Evolutionary conservation across 495 filamentous ascomycete genomes (phyloP).

Genomic region (Tuber magnatum): DNA sequence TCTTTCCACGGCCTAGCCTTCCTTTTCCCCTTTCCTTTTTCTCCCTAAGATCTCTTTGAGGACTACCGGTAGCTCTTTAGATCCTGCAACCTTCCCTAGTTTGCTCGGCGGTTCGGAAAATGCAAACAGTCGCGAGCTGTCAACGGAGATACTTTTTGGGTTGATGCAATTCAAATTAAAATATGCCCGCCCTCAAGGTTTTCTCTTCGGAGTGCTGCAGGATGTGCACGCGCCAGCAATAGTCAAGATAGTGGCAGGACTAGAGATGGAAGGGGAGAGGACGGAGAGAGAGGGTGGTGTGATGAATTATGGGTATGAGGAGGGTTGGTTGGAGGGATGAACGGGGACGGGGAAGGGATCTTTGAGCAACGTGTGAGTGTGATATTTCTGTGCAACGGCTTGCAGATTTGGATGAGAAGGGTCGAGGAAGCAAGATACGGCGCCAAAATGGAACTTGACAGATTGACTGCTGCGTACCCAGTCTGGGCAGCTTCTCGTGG

Average conservation of each 20-base stretch:
- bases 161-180: slow-evolving; percentile 37
- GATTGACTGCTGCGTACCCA: slow-evolving; percentile 36
- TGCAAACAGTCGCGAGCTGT: slow-evolving; percentile 34
- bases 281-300: slow-evolving; percentile 27
- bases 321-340: slow-evolving; percentile 38
- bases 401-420: slow-evolving; percentile 38
- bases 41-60: neutral
- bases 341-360: slow-evolving; percentile 36
- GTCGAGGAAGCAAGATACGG: slow-evolving; percentile 36
- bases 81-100: slow-evolving; percentile 38
- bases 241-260: slow-evolving; percentile 30
- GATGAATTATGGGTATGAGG: slow-evolving; percentile 9
- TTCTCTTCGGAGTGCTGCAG: slow-evolving; percentile 40
- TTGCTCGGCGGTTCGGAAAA: slow-evolving; percentile 33
- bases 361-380: slow-evolving; percentile 37
- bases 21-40: neutral
- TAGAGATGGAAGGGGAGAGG: slow-evolving; percentile 37
- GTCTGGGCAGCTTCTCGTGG: slow-evolving; percentile 35
- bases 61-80: slow-evolving; percentile 13
- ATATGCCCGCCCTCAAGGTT: slow-evolving; percentile 33
- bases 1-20: neutral
- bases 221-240: slow-evolving; percentile 40
- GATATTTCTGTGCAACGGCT: slow-evolving; percentile 39
- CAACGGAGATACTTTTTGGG: slow-evolving; percentile 37
- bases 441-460: slow-evolving; percentile 38